Conservation (phyloP, 192 early-diverging fungal species). For the Linnemannia elongata region DNA sequence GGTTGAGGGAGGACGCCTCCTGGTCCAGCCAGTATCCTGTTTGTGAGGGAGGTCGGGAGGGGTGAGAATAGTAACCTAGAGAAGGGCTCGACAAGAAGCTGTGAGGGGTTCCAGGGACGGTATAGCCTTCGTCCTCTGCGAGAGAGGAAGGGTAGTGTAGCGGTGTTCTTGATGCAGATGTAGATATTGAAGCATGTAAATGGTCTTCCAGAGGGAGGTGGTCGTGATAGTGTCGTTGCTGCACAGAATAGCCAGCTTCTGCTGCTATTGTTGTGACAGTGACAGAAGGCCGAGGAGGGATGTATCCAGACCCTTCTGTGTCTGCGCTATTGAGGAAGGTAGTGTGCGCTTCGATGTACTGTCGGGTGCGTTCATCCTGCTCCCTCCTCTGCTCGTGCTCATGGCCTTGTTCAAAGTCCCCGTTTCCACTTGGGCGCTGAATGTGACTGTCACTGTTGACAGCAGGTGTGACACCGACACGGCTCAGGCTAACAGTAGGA, state of each 20-base stretch:
- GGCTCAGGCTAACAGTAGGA: background rate
- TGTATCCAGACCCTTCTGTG: conserved; percentile 40
- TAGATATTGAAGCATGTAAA: background rate
- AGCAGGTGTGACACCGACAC: background rate
- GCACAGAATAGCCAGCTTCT: background rate
- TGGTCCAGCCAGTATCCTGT: conserved; percentile 43
- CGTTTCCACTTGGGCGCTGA: background rate
- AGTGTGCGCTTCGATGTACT: conserved; percentile 30
- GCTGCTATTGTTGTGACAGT: too few species aligned
- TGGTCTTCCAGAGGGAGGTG: background rate
- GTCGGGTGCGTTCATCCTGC: conserved; percentile 15
- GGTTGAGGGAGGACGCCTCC: conserved; percentile 25
- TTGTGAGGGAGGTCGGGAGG: conserved; percentile 29
- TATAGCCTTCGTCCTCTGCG: conserved; percentile 20
- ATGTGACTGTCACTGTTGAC: conserved; percentile 1
- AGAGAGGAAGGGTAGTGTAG: conserved; percentile 18
- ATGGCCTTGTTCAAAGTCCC: background rate
- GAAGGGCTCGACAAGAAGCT: conserved; percentile 36
- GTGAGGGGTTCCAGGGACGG: conserved; percentile 20
- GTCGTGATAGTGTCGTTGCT: background rate
- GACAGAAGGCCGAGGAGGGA: conserved; percentile 1
- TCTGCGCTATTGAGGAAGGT: conserved; percentile 38
- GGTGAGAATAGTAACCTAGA: conserved; percentile 34
- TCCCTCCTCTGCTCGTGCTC: background rate
- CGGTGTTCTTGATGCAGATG: conserved; percentile 17